Conservation (phyloP, 371 early-diverging fungal species). For the Saksenaea vasiformis region DNA sequence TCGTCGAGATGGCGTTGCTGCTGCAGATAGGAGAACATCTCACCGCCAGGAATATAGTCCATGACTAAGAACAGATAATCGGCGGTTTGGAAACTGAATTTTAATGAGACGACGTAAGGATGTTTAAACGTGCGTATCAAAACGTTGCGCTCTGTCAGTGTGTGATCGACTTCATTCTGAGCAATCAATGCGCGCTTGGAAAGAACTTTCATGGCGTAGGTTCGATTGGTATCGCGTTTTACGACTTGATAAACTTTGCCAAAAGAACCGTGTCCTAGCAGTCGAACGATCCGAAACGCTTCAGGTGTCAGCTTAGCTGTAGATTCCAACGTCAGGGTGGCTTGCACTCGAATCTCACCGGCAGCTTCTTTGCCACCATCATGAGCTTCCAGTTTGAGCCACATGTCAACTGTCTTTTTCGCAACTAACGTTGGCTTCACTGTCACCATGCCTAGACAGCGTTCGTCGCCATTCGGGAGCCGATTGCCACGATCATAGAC, state of each 20-base stretch:
- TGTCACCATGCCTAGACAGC: constrained; percentile 66
- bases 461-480: constrained; percentile 46
- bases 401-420: constrained; percentile 66
- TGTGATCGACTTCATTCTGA: constrained; percentile 72
- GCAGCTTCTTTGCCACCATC: constrained; percentile 39
- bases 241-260: constrained; percentile 84
- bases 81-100: constrained; percentile 71
- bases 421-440: constrained; percentile 56
- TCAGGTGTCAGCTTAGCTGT: constrained; percentile 52
- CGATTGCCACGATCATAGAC: constrained; percentile 64
- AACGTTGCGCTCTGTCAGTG: constrained; percentile 82
- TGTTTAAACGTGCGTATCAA: constrained; percentile 62
- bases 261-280: constrained; percentile 81
- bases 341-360: constrained; percentile 70
- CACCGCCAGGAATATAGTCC: constrained; percentile 85
- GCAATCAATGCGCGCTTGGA: constrained; percentile 76
- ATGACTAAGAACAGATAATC: constrained; percentile 73
- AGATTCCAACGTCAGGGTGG: constrained; percentile 28
- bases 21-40: constrained; percentile 69
- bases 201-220: constrained; percentile 87
- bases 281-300: constrained; percentile 74
- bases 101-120: constrained; percentile 72
- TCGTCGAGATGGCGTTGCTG: constrained; percentile 62
- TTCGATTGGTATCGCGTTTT: constrained; percentile 71
- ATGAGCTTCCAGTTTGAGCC: constrained; percentile 60